A percentile compares a stretch with the other conserved stretches of the same genome.
phyloP scores from a whole-genome alignment of 306 rosid species.

The Trifolium fragiferum region DNA sequence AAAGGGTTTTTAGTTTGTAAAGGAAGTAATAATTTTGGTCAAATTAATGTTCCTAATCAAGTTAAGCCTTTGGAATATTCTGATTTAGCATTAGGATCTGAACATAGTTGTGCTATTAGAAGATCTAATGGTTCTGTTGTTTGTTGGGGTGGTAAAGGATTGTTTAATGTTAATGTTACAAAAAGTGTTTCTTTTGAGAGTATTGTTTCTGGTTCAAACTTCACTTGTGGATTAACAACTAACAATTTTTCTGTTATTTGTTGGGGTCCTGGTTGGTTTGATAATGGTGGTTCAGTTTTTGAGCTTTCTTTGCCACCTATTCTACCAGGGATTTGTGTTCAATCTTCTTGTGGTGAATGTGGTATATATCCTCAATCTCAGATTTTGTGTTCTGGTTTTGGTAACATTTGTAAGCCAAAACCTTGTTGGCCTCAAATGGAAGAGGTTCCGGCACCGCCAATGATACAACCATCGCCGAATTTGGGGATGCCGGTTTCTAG shows the following conservation, averaged over 20 bases:
- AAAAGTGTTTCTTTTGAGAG: slow-evolving; percentile 56
- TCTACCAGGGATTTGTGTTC: slow-evolving; percentile 92
- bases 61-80: slow-evolving; percentile 51
- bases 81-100: slow-evolving; percentile 70
- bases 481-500: slow-evolving; percentile 16
- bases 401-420: slow-evolving; percentile 57
- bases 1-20: slow-evolving; percentile 64
- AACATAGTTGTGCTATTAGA: slow-evolving; percentile 77
- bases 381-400: slow-evolving; percentile 57
- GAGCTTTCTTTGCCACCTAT: slow-evolving; percentile 57
- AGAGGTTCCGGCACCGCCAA: slow-evolving; percentile 13
- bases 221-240: slow-evolving; percentile 73
- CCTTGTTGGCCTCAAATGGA: slow-evolving; percentile 50
- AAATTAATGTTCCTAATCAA: slow-evolving; percentile 56
- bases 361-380: slow-evolving; percentile 61
- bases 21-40: slow-evolving; percentile 74
- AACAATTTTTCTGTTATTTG: slow-evolving; percentile 67
- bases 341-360: slow-evolving; percentile 64
- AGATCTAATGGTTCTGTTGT: slow-evolving; percentile 59
- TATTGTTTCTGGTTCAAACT: slow-evolving; percentile 73
- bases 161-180: slow-evolving; percentile 44
- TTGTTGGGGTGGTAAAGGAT: slow-evolving; percentile 83
- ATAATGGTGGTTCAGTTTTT: slow-evolving; percentile 31
- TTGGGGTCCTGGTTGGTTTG: slow-evolving; percentile 89
- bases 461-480: slow-evolving; percentile 6